Evolutionary conservation across 75 land plant genomes (phyloP), one percentile per base, ranked within the genome.

Genomic region (Sequoia sempervirens): DNA sequence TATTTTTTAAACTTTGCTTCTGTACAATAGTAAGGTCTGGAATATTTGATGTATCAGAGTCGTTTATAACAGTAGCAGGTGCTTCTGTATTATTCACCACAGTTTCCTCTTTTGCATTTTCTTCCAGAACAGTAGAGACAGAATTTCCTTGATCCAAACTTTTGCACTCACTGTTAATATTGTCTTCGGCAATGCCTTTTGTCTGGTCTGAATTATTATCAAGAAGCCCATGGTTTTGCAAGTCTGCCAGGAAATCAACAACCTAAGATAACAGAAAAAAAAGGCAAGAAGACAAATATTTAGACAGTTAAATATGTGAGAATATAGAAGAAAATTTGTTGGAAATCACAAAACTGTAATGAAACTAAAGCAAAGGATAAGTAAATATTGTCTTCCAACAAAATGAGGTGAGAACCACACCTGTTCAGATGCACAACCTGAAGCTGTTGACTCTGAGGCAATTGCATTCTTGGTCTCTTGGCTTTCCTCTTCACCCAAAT

Each of bases 401-500:
- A 80, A 52, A 81, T 18, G 79, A 30, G 32, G 12, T 11, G 15
- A 78, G 11, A 78, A 10, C 45, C 41, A 79, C 80, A 93, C 95
- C 91, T 93, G 87, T 61, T 89, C 91, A 85, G 84, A 86, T 50
- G 81, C 53, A 54, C 85, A 88, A 41, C 50, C 83, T 34, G 88
- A 54, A 78, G 26, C 28, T 45, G 45, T 43, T 28, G 46, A 26
- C 30, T 78, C 80, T 6, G 80, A 45, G 28, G n/a, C 12, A n/a
- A 4, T 11, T 41, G 83, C 83, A 75, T 69, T 14, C 17, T 85
- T 72, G 28, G 41, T 52, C 23, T 73, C 54, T 30, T 83, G 52
- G 47, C 68, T 45, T 41, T 84, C 83, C 47, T 89, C 92, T 74
- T 90, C 93, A 78, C 90, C 94, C 38, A 82, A 76, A 41, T 96